Conservation (phyloP, 495 filamentous ascomycete species). For the Penicillium parvum region DNA sequence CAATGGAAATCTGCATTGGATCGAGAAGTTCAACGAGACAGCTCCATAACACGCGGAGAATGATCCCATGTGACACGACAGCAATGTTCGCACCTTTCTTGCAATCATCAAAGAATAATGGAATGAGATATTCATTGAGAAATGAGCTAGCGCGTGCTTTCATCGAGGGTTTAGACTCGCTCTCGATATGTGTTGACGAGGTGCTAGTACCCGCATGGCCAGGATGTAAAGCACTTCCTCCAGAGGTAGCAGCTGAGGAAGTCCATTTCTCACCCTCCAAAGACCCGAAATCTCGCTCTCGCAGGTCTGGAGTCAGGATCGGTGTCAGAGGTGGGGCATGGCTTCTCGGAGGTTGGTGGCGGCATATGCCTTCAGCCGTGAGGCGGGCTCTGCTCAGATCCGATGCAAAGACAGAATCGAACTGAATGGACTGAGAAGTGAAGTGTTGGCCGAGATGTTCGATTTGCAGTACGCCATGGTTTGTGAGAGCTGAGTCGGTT, state of each 20-base stretch:
- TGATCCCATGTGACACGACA: slow-evolving; percentile 76
- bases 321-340: slow-evolving; percentile 4
- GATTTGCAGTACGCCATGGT: slow-evolving; percentile 75
- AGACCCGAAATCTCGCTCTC: slow-evolving; percentile 29
- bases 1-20: slow-evolving; percentile 29
- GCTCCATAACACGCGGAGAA: slow-evolving; percentile 64
- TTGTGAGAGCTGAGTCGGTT: slow-evolving; percentile 74
- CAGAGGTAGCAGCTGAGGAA: not conserved
- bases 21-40: slow-evolving; percentile 53
- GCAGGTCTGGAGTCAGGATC: slow-evolving; percentile 13
- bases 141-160: slow-evolving; percentile 55
- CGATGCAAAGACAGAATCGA: slow-evolving; percentile 72
- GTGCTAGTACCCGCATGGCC: not conserved
- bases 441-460: slow-evolving; percentile 49
- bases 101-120: slow-evolving; percentile 42
- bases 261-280: slow-evolving; percentile 15
- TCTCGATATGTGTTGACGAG: slow-evolving; percentile 12
- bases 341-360: slow-evolving; percentile 1
- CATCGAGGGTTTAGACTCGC: slow-evolving; percentile 57
- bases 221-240: not conserved
- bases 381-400: slow-evolving; percentile 66
- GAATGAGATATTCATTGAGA: slow-evolving; percentile 54
- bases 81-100: slow-evolving; percentile 42
- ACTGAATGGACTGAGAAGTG: slow-evolving; percentile 30
- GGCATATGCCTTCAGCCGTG: slow-evolving; percentile 45